Conservation (phyloP, 2,329 filamentous ascomycete species). For the Pezicula carpinea region DNA sequence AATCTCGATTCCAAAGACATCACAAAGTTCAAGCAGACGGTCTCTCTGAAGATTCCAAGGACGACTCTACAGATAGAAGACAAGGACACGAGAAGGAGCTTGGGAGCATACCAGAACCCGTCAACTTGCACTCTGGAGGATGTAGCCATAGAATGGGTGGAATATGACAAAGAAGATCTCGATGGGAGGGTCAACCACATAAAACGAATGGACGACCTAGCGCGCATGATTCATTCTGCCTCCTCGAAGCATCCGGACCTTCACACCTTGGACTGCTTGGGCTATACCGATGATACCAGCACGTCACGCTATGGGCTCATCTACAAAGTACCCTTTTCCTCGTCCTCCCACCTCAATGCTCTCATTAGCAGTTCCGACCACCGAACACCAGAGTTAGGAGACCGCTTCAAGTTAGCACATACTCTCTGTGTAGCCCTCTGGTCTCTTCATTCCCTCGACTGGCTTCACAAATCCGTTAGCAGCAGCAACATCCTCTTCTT, state of each 20-base stretch:
- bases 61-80: constrained; percentile 25
- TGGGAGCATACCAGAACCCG: constrained; percentile 30
- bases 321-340: constrained; percentile 33
- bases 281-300: constrained; percentile 39
- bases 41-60: constrained; percentile 35
- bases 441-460: constrained; percentile 49
- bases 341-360: constrained; percentile 35
- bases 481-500: constrained; percentile 38
- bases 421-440: constrained; percentile 40
- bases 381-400: constrained; percentile 40
- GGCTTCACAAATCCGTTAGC: constrained; percentile 42
- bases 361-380: constrained; percentile 35
- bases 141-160: constrained; percentile 41
- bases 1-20: constrained; percentile 40
- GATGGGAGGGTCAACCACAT: constrained; percentile 39
- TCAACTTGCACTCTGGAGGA: constrained; percentile 22
- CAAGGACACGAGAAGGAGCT: constrained; percentile 21
- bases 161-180: constrained; percentile 35
- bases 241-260: constrained; percentile 41
- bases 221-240: constrained; percentile 42
- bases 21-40: constrained; percentile 37
- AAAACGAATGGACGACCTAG: constrained; percentile 41
- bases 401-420: constrained; percentile 37
- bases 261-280: constrained; percentile 42
- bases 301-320: constrained; percentile 39